phyloP scores from a whole-genome alignment of 2,329 filamentous ascomycete species.

The Phaeosphaeriaceae sp. region DNA sequence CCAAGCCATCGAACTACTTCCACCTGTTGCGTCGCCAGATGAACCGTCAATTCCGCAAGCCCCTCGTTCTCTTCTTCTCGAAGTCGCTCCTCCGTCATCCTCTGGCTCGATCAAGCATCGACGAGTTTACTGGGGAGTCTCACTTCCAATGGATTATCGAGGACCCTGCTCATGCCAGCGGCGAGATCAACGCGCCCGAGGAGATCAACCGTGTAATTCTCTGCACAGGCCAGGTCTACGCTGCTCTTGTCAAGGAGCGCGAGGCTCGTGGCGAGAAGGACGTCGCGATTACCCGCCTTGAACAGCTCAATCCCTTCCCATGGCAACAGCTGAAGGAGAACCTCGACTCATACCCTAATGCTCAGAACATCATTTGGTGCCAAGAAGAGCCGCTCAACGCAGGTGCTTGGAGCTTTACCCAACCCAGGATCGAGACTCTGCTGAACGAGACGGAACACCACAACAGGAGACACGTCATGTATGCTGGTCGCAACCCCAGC shows the following conservation, averaged over 20 bases:
- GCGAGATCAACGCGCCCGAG: slow-evolving; percentile 77
- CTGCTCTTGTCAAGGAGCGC: slow-evolving; percentile 88
- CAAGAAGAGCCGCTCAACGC: slow-evolving; percentile 99
- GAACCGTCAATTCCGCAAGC: slow-evolving; percentile 99
- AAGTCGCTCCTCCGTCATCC: slow-evolving; percentile 96
- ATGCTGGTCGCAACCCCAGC: slow-evolving; percentile 91
- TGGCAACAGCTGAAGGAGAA: slow-evolving; percentile 98
- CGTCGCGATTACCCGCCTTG: slow-evolving; percentile 91
- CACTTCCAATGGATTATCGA: slow-evolving; percentile 98
- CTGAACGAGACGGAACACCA: slow-evolving; percentile 93
- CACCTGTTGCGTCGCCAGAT: slow-evolving; percentile 96
- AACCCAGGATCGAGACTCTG: slow-evolving; percentile 95
- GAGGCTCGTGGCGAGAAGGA: slow-evolving; percentile 85
- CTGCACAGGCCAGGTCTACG: slow-evolving; percentile 94
- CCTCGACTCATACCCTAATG: slow-evolving; percentile 95
- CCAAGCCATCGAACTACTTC: slow-evolving; percentile 94
- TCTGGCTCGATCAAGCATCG: slow-evolving; percentile 84
- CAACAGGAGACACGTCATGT: slow-evolving; percentile 94
- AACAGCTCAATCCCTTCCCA: slow-evolving; percentile 98
- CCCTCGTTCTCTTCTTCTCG: slow-evolving; percentile 97
- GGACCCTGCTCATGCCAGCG: slow-evolving; percentile 81
- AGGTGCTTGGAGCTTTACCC: slow-evolving; percentile 95
- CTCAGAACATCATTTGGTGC: slow-evolving; percentile 95
- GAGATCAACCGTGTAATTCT: slow-evolving; percentile 94
- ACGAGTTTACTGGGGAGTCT: slow-evolving; percentile 88